phyloP scores from a whole-genome alignment of 805 yeast species.

The Candida railenensis region DNA sequence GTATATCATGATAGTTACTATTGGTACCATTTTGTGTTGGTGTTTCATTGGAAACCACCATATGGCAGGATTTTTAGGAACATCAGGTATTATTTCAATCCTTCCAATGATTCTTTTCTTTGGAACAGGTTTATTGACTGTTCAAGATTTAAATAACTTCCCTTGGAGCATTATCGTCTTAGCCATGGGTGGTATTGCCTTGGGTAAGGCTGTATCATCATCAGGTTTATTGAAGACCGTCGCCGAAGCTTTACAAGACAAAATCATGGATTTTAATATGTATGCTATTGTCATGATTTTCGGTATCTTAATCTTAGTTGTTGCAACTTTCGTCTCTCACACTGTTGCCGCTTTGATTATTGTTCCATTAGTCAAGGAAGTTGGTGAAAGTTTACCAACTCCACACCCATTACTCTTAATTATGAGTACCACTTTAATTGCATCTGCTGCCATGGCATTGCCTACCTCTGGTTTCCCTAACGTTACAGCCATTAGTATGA shows the following conservation, averaged over 20 bases:
- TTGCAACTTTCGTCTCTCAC: conserved; percentile 45
- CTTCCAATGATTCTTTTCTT: conserved; percentile 49
- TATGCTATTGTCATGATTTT: conserved; percentile 47
- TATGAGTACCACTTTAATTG: conserved; percentile 41
- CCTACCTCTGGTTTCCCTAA: conserved; percentile 47
- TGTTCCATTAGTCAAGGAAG: conserved; percentile 41
- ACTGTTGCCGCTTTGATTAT: conserved; percentile 45
- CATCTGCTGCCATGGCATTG: conserved; percentile 46
- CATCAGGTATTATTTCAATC: conserved; percentile 47
- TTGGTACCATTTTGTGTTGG: conserved; percentile 49
- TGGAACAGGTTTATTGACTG: conserved; percentile 48
- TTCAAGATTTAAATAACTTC: conserved; percentile 49
- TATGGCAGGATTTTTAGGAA: conserved; percentile 44
- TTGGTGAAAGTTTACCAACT: conserved; percentile 34
- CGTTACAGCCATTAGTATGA: conserved; percentile 43
- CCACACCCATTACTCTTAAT: conserved; percentile 40
- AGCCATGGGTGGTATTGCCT: conserved; percentile 57
- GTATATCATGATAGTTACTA: conserved; percentile 40
- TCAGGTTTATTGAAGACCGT: conserved; percentile 48
- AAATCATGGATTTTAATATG: conserved; percentile 41
- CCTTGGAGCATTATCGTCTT: conserved; percentile 56
- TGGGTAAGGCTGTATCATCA: conserved; percentile 50
- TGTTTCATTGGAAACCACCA: conserved; percentile 39
- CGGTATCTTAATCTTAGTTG: conserved; percentile 37
- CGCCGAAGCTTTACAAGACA: conserved; percentile 43